Evolutionary conservation across 192 early-diverging fungal species (phyloP).

Genomic region (Coemansia erecta): DNA sequence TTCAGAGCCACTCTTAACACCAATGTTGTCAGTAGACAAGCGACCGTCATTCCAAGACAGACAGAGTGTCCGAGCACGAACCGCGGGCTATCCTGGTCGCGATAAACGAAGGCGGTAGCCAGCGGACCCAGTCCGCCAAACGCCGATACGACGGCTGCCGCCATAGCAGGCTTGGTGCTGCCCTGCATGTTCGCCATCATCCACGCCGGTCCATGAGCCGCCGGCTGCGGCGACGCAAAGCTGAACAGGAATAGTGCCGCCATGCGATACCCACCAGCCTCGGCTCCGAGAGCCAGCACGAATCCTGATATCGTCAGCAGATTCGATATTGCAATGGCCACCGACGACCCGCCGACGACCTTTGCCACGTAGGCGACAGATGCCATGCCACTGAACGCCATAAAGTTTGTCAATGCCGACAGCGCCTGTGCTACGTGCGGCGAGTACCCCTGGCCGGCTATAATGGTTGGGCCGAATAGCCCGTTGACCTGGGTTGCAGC

Average conservation of each 20-base stretch:
- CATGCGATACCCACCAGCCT: constrained; percentile 13
- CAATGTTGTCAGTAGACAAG: constrained; percentile 18
- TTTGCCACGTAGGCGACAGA: constrained; percentile 33
- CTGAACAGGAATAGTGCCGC: constrained; percentile 42
- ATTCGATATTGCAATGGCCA: constrained; percentile 35
- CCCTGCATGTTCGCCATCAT: constrained; percentile 47
- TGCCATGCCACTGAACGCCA: constrained; percentile 42
- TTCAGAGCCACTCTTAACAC: constrained; percentile 15
- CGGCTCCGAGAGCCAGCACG: constrained; percentile 24
- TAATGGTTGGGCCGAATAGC: constrained; percentile 50
- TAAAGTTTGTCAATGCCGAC: constrained; percentile 46
- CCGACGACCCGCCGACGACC: neutral
- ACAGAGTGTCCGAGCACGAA: constrained; percentile 44
- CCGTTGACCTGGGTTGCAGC: constrained; percentile 45
- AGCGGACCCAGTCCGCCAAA: constrained; percentile 45
- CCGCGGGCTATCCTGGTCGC: constrained; percentile 32
- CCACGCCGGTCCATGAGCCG: constrained; percentile 48
- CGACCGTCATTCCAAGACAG: constrained; percentile 32
- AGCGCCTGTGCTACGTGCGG: constrained; percentile 27
- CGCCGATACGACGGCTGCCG: constrained; percentile 33
- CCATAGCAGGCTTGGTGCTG: constrained; percentile 48
- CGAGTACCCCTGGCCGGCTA: constrained; percentile 44
- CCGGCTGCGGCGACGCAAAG: constrained; percentile 51
- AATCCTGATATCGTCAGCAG: constrained; percentile 26
- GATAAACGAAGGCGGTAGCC: constrained; percentile 49